Conservation (phyloP, 352 stramenopile species). For the Globisporangium sylvaticum region DNA sequence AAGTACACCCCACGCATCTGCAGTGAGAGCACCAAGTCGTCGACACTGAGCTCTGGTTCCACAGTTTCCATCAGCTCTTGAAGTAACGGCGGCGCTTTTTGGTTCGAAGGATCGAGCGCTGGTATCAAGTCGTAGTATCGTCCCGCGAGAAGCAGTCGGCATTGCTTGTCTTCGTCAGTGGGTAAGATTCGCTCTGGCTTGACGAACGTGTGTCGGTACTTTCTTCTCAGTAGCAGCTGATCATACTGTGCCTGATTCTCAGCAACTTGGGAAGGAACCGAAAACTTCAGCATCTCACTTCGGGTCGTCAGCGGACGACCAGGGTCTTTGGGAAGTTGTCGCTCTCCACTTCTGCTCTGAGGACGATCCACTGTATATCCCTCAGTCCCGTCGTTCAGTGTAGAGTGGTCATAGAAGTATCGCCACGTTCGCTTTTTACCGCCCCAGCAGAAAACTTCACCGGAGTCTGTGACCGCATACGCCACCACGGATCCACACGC, state of each 20-base stretch:
- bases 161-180: constrained; percentile 42
- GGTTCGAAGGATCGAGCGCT: constrained; percentile 13
- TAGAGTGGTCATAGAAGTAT: constrained; percentile 65
- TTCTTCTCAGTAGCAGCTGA: constrained; percentile 34
- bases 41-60: constrained; percentile 60
- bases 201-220: constrained; percentile 48
- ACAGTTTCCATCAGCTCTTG: constrained; percentile 51
- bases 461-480: constrained; percentile 64
- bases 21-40: constrained; percentile 57
- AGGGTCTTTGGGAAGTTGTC: background rate
- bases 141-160: constrained; percentile 38
- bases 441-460: constrained; percentile 77
- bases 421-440: constrained; percentile 62
- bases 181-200: constrained; percentile 31
- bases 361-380: background rate
- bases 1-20: constrained; percentile 60
- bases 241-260: constrained; percentile 31
- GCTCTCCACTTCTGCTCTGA: background rate
- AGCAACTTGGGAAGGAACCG: constrained; percentile 38
- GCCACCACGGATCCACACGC: constrained; percentile 42
- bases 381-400: constrained; percentile 6
- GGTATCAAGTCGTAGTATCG: constrained; percentile 55
- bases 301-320: constrained; percentile 39
- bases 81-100: constrained; percentile 19
- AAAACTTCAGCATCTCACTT: constrained; percentile 64